Evolutionary conservation across 345 rosid genomes (phyloP), one percentile per base, ranked within the genome.

Genomic region (Sisymbrium irio): DNA sequence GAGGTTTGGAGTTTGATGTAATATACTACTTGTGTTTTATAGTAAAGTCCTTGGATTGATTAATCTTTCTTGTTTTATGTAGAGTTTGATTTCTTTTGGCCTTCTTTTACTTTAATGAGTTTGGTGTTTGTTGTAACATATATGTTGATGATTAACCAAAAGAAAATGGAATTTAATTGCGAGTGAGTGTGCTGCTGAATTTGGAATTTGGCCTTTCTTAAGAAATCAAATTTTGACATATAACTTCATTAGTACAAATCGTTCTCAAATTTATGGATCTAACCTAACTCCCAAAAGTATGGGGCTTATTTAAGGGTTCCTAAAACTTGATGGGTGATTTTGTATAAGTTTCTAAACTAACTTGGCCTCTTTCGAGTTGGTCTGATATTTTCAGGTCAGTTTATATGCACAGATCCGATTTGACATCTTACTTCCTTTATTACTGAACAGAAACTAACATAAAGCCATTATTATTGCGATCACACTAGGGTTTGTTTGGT

Each of bases 261-360:
- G 12, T 60, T 59, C 10, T 71, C 66, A n/a, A 60, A 37, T 25
- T 46, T 59, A 59, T 47, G 5, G 46, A 58, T 58, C 37, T 27
- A 46, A 68, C 63, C n/a, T 37, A 14, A 2, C 14, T 41, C 4
- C 28, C 33, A 45, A 17, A 63, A 3, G 28, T 17, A 42, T 13
- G 12, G 22, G 18, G 4, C n/a, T 40, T 40, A 20, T 61, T 13
- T 40, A 22, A 40, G 65, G 4, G 5, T n/a, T 40, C 30, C 30
- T 7, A n/a, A 20, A 14, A 7, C 49, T 19, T 12, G 3, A 44
- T 44, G 17, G 19, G 40, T 36, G 40, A 36, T 36, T 36, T 36
- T 36, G 11, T 36, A 36, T 11, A 1, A 22, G 27, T 22, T 22
- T 22, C 27, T 22, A 22, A 22, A 22, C 2, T 22, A 22, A 22